A percentile compares a stretch with the other conserved stretches of the same genome.
phyloP scores from a whole-genome alignment of 345 rosid species.

The Crucihimalaya himalaica region DNA sequence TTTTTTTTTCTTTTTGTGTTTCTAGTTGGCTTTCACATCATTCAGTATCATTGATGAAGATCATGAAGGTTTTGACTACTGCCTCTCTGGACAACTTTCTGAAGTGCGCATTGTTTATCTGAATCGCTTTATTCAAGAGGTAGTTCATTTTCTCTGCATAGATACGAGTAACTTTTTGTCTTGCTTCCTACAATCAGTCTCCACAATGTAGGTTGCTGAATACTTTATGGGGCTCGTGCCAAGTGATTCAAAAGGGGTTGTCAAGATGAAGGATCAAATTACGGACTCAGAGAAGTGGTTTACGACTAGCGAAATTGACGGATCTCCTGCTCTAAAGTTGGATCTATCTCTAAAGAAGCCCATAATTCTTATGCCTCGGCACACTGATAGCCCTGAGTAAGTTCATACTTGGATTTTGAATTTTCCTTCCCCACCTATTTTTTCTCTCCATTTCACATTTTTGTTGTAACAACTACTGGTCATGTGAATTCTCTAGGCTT shows the following conservation, averaged over 20 bases:
- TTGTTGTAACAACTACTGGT: conserved; percentile 12
- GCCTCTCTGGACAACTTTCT: conserved; percentile 89
- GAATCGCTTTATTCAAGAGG: conserved; percentile 99
- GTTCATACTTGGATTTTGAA: conserved; percentile 42
- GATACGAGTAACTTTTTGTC: conserved; percentile 20
- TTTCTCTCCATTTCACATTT: conserved; percentile 16
- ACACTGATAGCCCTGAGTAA: conserved; percentile 87
- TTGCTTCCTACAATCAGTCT: conserved; percentile 40
- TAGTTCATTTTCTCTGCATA: conserved; percentile 39
- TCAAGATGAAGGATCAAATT: conserved; percentile 79
- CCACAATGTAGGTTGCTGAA: conserved; percentile 60
- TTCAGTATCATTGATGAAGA: conserved; percentile 85
- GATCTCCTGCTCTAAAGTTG: conserved; percentile 92
- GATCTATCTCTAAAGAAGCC: conserved; percentile 90
- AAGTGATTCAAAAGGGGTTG: conserved; percentile 58
- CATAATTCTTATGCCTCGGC: conserved; percentile 93
- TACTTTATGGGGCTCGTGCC: conserved; percentile 96
- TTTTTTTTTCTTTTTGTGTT: conserved; percentile 8
- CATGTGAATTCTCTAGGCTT: conserved; percentile 10
- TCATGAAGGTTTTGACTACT: conserved; percentile 82
- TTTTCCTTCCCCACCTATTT: background rate
- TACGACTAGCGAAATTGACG: conserved; percentile 85
- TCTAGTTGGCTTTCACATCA: conserved; percentile 79
- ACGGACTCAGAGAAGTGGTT: conserved; percentile 92
- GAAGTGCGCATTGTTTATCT: conserved; percentile 95